These are phyloP conservation scores for Claviceps digitariae DNA, from an alignment of 2,329 filamentous ascomycete genomes.

Conservation along the genomic window DNA sequence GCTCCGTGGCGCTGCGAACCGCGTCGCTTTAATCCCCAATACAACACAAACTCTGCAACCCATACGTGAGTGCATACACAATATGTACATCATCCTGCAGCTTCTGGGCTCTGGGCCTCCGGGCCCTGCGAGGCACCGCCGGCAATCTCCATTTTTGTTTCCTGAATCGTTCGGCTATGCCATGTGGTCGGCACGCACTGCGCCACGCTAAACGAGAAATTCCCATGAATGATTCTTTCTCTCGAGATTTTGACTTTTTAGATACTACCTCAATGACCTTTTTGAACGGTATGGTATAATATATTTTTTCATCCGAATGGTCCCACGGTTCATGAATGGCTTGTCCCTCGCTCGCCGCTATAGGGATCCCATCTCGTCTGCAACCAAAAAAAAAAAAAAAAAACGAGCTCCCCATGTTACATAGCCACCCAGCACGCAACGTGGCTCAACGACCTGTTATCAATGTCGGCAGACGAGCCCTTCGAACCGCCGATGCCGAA, in stretches of 20 bases:
- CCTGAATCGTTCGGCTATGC: too few relatives aligned
- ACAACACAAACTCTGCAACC: not conserved
- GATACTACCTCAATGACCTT: not conserved
- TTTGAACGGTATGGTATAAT: not conserved
- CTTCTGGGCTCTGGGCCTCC: too few relatives aligned
- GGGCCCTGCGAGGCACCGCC: too few relatives aligned
- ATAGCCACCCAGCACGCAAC: not conserved
- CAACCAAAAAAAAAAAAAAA: not conserved
- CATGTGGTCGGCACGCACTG: not conserved
- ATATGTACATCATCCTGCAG: too few relatives aligned
- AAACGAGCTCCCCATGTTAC: too few relatives aligned
- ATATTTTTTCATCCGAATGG: not conserved
- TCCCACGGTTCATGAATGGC: not conserved
- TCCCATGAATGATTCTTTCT: too few relatives aligned
- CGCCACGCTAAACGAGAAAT: not conserved
- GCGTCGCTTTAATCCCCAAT: too few relatives aligned
- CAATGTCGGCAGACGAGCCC: not conserved
- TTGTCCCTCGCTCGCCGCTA: not conserved
- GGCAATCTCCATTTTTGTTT: not conserved
- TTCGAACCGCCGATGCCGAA: not conserved
- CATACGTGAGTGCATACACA: too few relatives aligned
- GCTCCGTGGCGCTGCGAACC: not conserved
- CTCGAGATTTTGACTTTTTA: too few relatives aligned
- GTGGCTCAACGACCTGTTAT: not conserved
- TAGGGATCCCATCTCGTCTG: not conserved